Percentiles rank a stretch among this genome's conserved stretches.
These are phyloP conservation scores for Aspergillus ustus DNA, from an alignment of 2,329 filamentous ascomycete species.

Conservation along the genomic window DNA sequence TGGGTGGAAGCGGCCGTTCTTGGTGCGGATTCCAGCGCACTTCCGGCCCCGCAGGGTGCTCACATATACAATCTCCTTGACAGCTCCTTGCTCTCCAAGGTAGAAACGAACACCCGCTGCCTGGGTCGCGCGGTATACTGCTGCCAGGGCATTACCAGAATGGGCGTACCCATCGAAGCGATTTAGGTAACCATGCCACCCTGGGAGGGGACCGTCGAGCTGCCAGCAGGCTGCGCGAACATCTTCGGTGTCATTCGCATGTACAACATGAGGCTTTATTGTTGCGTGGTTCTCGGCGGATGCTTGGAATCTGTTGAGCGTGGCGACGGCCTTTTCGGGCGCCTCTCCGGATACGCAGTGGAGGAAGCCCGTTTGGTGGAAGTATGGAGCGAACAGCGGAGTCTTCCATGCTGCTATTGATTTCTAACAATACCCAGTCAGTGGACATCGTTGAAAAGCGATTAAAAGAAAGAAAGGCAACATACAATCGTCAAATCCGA, in stretches of 20 bases:
- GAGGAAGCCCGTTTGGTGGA: constrained; percentile 57
- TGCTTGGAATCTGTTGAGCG: constrained; percentile 51
- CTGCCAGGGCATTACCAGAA: constrained; percentile 56
- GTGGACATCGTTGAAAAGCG: background rate
- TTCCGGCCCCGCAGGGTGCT: constrained; percentile 18
- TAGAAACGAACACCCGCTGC: constrained; percentile 49
- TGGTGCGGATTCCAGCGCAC: constrained; percentile 44
- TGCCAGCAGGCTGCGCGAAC: constrained; percentile 54
- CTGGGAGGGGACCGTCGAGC: constrained; percentile 53
- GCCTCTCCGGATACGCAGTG: constrained; percentile 56
- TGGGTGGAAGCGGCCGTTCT: constrained; percentile 42
- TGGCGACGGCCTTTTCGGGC: constrained; percentile 53
- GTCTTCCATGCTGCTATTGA: constrained; percentile 60
- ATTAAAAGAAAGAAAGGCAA: background rate
- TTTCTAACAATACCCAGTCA: constrained; percentile 38
- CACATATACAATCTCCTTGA: constrained; percentile 47
- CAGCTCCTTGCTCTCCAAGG: constrained; percentile 47
- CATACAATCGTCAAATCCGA: constrained; percentile 58
- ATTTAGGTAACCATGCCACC: constrained; percentile 66
- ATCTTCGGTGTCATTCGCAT: constrained; percentile 43
- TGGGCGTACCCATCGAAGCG: constrained; percentile 62
- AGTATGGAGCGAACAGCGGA: constrained; percentile 59
- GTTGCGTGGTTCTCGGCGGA: constrained; percentile 37
- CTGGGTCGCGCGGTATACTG: constrained; percentile 51
- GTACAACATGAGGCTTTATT: constrained; percentile 47